Evolutionary conservation across 805 yeast species (phyloP).

Genomic region (Jamesozyma gamospora): DNA sequence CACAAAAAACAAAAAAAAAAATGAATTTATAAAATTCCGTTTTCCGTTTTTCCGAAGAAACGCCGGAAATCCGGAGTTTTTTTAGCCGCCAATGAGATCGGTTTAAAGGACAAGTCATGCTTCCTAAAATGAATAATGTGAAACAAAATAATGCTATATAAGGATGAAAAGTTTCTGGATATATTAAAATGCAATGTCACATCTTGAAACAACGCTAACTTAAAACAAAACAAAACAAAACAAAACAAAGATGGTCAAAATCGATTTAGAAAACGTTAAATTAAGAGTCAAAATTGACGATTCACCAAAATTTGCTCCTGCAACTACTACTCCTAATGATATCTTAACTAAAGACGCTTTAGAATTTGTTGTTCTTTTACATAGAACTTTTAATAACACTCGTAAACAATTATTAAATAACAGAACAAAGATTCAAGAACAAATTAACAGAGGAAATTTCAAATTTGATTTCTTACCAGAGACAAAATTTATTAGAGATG

Average conservation of each 20-base stretch:
- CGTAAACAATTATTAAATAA: conserved; percentile 51
- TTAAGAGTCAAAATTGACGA: conserved; percentile 28
- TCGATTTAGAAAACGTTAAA: conserved; percentile 27
- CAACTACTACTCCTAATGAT: conserved; percentile 32
- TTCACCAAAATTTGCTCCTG: conserved; percentile 25
- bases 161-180: too few species aligned
- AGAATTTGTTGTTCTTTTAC: conserved; percentile 61
- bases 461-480: conserved; percentile 54
- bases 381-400: conserved; percentile 57
- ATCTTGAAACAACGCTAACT: too few species aligned
- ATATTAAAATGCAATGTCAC: too few species aligned
- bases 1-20: too few species aligned
- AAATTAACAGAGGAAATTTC: conserved; percentile 49
- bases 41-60: too few species aligned
- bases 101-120: too few species aligned
- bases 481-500: conserved; percentile 59
- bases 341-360: conserved; percentile 39
- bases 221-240: neutral
- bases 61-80: too few species aligned
- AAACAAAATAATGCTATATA: too few species aligned
- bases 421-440: conserved; percentile 50
- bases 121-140: too few species aligned
- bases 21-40: too few species aligned
- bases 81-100: too few species aligned
- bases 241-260: conserved; percentile 12